phyloP scores from a whole-genome alignment of 495 filamentous ascomycete species.

The Physcia stellaris region DNA sequence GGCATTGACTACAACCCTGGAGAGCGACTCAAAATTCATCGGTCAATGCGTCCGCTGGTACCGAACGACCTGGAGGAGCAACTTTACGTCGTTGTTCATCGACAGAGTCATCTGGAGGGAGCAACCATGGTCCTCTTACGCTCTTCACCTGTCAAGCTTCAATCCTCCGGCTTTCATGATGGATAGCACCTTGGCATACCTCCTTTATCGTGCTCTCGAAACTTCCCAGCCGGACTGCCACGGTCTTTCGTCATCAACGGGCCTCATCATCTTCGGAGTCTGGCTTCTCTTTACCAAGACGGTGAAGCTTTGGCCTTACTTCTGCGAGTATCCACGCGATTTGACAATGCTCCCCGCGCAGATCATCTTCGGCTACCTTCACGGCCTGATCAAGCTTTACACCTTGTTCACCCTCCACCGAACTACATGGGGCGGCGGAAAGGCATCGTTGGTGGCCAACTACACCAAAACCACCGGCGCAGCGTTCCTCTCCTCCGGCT shows the following conservation, averaged over 20 bases:
- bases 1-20: slow-evolving; percentile 46
- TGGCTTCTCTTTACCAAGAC: slow-evolving; percentile 40
- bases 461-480: too few species aligned
- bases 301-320: slow-evolving; percentile 48
- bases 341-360: slow-evolving; percentile 39
- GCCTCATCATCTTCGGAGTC: slow-evolving; percentile 8
- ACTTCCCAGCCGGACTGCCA: not conserved
- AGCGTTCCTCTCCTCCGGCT: too few species aligned
- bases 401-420: slow-evolving; percentile 36
- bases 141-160: slow-evolving; percentile 4
- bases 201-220: slow-evolving; percentile 1
- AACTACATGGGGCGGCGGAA: slow-evolving; percentile 1
- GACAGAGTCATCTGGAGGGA: slow-evolving; percentile 1
- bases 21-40: slow-evolving; percentile 39
- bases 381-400: slow-evolving; percentile 49
- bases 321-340: slow-evolving; percentile 41
- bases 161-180: not conserved
- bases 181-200: slow-evolving; percentile 1
- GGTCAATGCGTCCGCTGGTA: slow-evolving; percentile 47
- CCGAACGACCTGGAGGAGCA: slow-evolving; percentile 53
- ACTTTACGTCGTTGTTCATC: slow-evolving; percentile 14
- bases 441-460: too few species aligned
- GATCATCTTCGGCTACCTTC: slow-evolving; percentile 46
- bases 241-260: not conserved
- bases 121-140: slow-evolving; percentile 4